Conservation (phyloP, 495 filamentous ascomycete genomes). For the Penicillium macrosclerotiorum region DNA sequence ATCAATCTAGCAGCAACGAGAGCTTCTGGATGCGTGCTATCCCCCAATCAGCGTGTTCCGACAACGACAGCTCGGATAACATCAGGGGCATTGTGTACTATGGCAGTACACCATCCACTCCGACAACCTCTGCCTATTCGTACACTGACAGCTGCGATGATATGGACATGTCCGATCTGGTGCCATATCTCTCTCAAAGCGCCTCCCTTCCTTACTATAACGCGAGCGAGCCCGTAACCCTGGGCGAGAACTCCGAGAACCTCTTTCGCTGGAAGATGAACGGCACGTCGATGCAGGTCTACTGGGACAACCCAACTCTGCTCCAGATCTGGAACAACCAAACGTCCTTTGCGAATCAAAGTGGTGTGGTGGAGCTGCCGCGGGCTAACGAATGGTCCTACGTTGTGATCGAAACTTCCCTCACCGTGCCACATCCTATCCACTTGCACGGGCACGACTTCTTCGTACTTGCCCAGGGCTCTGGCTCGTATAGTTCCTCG, state of each 20-base stretch:
- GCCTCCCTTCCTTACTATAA: slow-evolving; percentile 13
- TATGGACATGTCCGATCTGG: slow-evolving; percentile 2
- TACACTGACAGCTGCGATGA: slow-evolving; percentile 10
- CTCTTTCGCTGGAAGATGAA: slow-evolving; percentile 28
- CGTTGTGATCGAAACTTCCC: slow-evolving; percentile 41
- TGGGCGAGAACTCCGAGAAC: slow-evolving; percentile 5
- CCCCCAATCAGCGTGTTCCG: slow-evolving; percentile 47
- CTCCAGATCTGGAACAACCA: slow-evolving; percentile 18
- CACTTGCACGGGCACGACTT: slow-evolving; percentile 25
- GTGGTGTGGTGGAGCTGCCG: slow-evolving; percentile 17
- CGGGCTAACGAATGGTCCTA: slow-evolving; percentile 61
- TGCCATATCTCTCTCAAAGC: slow-evolving; percentile 12
- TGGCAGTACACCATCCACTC: slow-evolving; percentile 26
- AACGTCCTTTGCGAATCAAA: slow-evolving; percentile 9
- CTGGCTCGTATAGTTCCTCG: slow-evolving; percentile 6
- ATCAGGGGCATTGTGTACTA: slow-evolving; percentile 60
- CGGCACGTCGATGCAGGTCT: slow-evolving; percentile 18
- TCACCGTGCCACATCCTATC: slow-evolving; percentile 18
- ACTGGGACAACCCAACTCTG: slow-evolving; percentile 23
- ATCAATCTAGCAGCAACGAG: slow-evolving; percentile 28
- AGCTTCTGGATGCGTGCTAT: slow-evolving; percentile 70
- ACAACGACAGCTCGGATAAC: slow-evolving; percentile 41
- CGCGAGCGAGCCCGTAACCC: slow-evolving; percentile 9
- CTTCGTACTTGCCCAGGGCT: slow-evolving; percentile 20
- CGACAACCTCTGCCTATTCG: slow-evolving; percentile 2